Percentiles rank a stretch among this genome's conserved stretches.
These are phyloP conservation scores for Psilocybe tampanensis DNA, from an alignment of 768 basidiomycete genomes.

Conservation along the genomic window DNA sequence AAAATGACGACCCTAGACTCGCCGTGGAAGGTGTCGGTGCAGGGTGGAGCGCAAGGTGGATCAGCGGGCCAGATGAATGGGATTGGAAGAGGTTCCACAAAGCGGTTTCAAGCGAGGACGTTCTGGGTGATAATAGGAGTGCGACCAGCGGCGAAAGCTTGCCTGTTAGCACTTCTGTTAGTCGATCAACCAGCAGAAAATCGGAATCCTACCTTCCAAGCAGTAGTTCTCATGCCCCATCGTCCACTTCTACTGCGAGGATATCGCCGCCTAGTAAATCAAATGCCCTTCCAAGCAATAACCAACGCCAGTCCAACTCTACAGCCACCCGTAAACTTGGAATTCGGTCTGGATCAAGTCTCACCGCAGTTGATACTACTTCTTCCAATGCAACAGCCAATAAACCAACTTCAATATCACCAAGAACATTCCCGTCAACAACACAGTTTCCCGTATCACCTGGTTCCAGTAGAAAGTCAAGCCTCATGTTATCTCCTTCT, in stretches of 20 bases:
- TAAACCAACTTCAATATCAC: constrained; percentile 45
- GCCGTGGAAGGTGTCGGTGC: constrained; percentile 70
- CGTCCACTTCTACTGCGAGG: constrained; percentile 20
- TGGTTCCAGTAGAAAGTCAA: constrained; percentile 40
- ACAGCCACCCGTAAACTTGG: constrained; percentile 21
- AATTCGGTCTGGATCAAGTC: constrained; percentile 21
- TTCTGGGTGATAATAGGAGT: constrained; percentile 45
- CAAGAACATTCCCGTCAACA: constrained; percentile 33
- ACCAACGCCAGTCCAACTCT: background rate
- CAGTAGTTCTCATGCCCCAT: constrained; percentile 19
- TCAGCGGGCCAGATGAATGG: constrained; percentile 59
- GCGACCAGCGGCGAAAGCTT: constrained; percentile 55
- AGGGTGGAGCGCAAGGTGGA: constrained; percentile 66
- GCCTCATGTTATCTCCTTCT: constrained; percentile 33
- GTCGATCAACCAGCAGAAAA: constrained; percentile 31
- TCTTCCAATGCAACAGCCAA: constrained; percentile 33
- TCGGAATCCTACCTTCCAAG: constrained; percentile 28
- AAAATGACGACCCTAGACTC: constrained; percentile 65
- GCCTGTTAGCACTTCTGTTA: constrained; percentile 28
- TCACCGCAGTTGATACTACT: constrained; percentile 18
- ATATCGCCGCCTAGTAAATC: constrained; percentile 26
- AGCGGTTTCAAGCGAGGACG: constrained; percentile 31
- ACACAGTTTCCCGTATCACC: constrained; percentile 52
- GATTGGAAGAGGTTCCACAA: constrained; percentile 69
- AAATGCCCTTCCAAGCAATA: constrained; percentile 19